phyloP scores from a whole-genome alignment of 768 basidiomycete species.

The Cubamyces sp. region DNA sequence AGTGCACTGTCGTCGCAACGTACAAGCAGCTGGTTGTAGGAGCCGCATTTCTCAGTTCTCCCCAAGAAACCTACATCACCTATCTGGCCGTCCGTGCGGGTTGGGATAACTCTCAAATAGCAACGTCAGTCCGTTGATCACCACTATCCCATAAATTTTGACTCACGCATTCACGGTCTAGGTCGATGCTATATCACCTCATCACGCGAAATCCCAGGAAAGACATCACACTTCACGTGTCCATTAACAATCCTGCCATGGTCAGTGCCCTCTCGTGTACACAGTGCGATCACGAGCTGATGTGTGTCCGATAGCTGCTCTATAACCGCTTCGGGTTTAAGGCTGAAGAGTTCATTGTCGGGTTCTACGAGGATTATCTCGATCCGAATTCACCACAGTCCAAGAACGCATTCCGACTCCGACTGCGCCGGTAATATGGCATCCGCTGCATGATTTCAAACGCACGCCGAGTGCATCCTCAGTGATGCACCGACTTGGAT shows the following conservation, averaged over 20 bases:
- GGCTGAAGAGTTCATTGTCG: constrained; percentile 80
- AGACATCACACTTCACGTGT: constrained; percentile 84
- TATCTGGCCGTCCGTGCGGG: constrained; percentile 79
- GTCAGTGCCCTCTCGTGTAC: constrained; percentile 10
- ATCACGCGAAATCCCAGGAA: constrained; percentile 70
- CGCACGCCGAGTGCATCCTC: no score
- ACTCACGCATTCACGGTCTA: constrained; percentile 33
- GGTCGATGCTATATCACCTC: constrained; percentile 79
- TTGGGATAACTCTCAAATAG: constrained; percentile 82
- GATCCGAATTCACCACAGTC: constrained; percentile 69
- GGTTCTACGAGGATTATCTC: constrained; percentile 83
- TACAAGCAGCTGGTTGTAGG: constrained; percentile 77
- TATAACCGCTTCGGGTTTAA: constrained; percentile 91
- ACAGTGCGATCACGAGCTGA: not conserved
- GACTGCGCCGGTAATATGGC: constrained; percentile 57
- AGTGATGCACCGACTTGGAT: no score
- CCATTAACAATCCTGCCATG: constrained; percentile 75
- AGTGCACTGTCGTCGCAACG: constrained; percentile 73
- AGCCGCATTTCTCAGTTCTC: constrained; percentile 75
- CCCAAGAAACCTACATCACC: constrained; percentile 81
- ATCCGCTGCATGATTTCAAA: not conserved
- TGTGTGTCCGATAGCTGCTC: constrained; percentile 50
- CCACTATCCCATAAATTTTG: not conserved
- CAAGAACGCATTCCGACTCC: constrained; percentile 79
- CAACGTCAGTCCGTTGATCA: constrained; percentile 51